Percentiles rank a stretch among this genome's conserved stretches.
Conservation (phyloP, 345 rosid species). For the Citrus sinensis region DVS_A1.0 CM039164.1:5613001-5613500, state of each 20-base stretch:
- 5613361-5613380: constrained; percentile 23
- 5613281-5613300: constrained; percentile 75
- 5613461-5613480: constrained; percentile 26
- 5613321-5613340: constrained; percentile 48
- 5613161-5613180: not conserved
- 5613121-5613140: constrained; percentile 7
- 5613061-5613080: constrained; percentile 12
- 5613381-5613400: constrained; percentile 32
- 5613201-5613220: constrained; percentile 42
- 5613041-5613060: constrained; percentile 31
- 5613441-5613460: constrained; percentile 20
- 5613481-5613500: constrained; percentile 20
- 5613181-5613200: constrained; percentile 23
- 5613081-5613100: not conserved
- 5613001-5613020: constrained; percentile 11
- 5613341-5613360: constrained; percentile 60
- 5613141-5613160: constrained; percentile 4
- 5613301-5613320: constrained; percentile 86
- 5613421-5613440: constrained; percentile 36
- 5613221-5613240: constrained; percentile 63
- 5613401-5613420: constrained; percentile 14
- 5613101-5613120: constrained; percentile 16
- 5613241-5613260: constrained; percentile 72
- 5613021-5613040: constrained; percentile 16
- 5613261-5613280: constrained; percentile 62